Conservation (phyloP, 495 filamentous ascomycete genomes). For the Aspergillus conjunctus region DNA sequence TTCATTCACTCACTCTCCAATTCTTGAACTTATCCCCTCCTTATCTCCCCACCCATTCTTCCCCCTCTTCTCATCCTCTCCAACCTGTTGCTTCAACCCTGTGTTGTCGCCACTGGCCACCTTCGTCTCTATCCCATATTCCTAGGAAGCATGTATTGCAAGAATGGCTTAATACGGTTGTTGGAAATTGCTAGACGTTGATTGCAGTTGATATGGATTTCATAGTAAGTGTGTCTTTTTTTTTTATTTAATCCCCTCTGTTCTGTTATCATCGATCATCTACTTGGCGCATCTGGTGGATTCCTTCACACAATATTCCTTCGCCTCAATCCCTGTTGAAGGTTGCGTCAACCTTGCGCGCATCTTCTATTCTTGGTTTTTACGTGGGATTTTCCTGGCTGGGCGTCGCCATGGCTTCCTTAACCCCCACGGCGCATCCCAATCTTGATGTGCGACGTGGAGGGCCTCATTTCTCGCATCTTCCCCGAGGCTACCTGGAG, state of each 20-base stretch:
- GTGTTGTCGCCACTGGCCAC: constrained; percentile 22
- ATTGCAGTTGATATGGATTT: constrained; percentile 49
- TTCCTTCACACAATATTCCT: neutral
- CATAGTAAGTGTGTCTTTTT: constrained; percentile 40
- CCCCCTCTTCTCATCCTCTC: neutral
- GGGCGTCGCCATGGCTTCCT: neutral
- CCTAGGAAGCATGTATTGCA: constrained; percentile 42
- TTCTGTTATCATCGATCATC: neutral
- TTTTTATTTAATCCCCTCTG: neutral
- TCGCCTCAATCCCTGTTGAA: neutral
- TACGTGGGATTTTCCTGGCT: neutral
- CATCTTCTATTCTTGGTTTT: constrained; percentile 9
- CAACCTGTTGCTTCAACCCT: constrained; percentile 7
- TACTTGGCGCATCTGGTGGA: too few relatives aligned
- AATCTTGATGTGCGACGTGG: constrained; percentile 8
- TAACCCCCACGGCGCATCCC: constrained; percentile 5
- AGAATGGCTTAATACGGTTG: constrained; percentile 39
- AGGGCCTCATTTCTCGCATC: neutral
- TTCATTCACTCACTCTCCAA: constrained; percentile 1
- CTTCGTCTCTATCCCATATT: constrained; percentile 2
- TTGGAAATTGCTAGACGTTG: constrained; percentile 32
- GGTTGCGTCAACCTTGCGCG: constrained; percentile 17
- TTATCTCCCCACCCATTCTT: neutral
- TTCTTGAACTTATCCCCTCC: constrained; percentile 6
- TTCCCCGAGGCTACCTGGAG: constrained; percentile 10